A percentile compares a stretch with the other conserved stretches of the same genome.
Evolutionary conservation across 2,329 filamentous ascomycete species (phyloP).

Genomic region (Talaromyces sp.): DNA sequence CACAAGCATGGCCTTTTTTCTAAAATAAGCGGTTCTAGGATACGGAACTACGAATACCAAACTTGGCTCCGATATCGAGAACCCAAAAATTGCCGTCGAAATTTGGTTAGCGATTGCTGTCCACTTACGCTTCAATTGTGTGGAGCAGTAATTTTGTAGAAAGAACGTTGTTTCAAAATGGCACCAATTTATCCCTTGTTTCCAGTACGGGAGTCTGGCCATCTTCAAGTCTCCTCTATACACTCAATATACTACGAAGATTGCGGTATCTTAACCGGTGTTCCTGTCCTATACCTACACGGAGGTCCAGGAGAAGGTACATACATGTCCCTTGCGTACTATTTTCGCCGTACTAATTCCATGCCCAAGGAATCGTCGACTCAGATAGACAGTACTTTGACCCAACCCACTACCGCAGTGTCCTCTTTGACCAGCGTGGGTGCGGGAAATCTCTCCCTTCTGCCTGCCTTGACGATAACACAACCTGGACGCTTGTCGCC

Average conservation of each 20-base stretch:
- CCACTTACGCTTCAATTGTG: not conserved
- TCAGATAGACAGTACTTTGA: conserved; percentile 34
- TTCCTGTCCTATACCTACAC: conserved; percentile 33
- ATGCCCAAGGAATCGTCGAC: not conserved
- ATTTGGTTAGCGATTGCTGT: not conserved
- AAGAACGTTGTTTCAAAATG: not conserved
- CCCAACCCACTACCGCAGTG: conserved; percentile 39
- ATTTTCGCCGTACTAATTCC: not conserved
- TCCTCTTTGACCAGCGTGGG: conserved; percentile 46
- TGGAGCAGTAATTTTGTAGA: not conserved
- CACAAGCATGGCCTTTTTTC: not conserved
- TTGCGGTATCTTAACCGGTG: not conserved
- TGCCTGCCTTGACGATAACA: conserved; percentile 40
- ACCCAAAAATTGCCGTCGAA: too few relatives aligned
- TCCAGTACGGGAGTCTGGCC: conserved; percentile 1
- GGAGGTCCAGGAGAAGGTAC: conserved; percentile 40
- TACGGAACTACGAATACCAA: not conserved
- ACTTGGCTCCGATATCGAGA: not conserved
- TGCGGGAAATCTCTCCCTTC: conserved; percentile 40
- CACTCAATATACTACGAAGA: conserved; percentile 1
- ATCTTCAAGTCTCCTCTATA: conserved; percentile 1
- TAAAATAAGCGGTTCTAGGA: not conserved
- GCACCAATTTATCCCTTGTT: conserved; percentile 1
- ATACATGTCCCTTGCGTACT: conserved; percentile 15
- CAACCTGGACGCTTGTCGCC: conserved; percentile 39